Evolutionary conservation across 2,329 filamentous ascomycete species (phyloP).

Genomic region (Beauveria rudraprayagi): DNA sequence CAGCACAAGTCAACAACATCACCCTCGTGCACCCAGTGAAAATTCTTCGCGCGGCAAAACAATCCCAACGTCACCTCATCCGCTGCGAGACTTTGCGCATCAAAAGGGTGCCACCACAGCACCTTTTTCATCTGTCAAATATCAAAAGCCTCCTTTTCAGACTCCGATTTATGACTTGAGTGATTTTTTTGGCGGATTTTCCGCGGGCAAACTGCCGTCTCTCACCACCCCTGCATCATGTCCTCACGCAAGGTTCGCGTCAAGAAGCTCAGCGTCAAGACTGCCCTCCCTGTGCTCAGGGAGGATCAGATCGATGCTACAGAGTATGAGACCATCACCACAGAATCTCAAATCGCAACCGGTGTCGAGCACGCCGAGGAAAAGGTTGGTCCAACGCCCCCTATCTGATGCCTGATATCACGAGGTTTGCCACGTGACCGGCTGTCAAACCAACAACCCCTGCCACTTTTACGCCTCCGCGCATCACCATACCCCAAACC

Average conservation of each 20-base stretch:
- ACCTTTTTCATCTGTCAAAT: slow-evolving; percentile 42
- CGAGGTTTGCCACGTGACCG: slow-evolving; percentile 41
- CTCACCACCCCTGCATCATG: slow-evolving; percentile 41
- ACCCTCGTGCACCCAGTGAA: slow-evolving; percentile 30
- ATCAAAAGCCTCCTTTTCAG: slow-evolving; percentile 45
- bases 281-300: slow-evolving; percentile 75
- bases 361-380: slow-evolving; percentile 96
- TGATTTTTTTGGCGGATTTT: slow-evolving; percentile 57
- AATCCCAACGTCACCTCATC: slow-evolving; percentile 51
- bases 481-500: not conserved
- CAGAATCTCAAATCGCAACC: slow-evolving; percentile 80
- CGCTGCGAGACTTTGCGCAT: slow-evolving; percentile 40
- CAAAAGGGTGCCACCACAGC: slow-evolving; percentile 44
- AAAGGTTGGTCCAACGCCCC: slow-evolving; percentile 63
- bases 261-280: slow-evolving; percentile 90
- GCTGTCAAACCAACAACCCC: slow-evolving; percentile 14
- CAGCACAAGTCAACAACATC: slow-evolving; percentile 9
- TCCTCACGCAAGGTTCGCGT: slow-evolving; percentile 64
- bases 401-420: slow-evolving; percentile 32
- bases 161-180: slow-evolving; percentile 52
- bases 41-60: slow-evolving; percentile 48
- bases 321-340: slow-evolving; percentile 79
- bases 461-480: slow-evolving; percentile 12
- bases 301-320: slow-evolving; percentile 84
- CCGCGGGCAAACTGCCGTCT: slow-evolving; percentile 26